Evolutionary conservation across 2,329 filamentous ascomycete genomes (phyloP).

Genomic region (Colletotrichum orbiculare): DNA sequence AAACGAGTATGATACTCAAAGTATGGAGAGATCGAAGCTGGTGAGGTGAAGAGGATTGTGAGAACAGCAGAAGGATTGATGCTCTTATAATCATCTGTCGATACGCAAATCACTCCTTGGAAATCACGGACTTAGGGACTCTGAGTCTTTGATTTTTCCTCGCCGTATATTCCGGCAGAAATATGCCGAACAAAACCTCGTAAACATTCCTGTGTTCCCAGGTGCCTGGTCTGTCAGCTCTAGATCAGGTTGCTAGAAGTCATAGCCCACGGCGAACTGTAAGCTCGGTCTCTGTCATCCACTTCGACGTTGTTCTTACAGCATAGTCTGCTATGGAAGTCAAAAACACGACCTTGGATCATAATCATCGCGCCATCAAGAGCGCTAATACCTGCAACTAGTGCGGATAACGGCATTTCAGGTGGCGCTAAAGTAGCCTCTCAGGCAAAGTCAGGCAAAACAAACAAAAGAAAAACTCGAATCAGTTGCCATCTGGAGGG

Average conservation of each 20-base stretch:
- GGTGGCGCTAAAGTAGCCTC: neutral
- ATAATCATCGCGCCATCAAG: neutral
- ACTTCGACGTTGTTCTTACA: neutral
- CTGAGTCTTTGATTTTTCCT: neutral
- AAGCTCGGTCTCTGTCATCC: constrained; percentile 4
- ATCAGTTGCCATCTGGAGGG: neutral
- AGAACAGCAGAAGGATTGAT: neutral
- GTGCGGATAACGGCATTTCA: neutral
- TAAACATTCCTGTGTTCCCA: constrained; percentile 13
- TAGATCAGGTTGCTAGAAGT: constrained; percentile 11
- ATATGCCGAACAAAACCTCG: constrained; percentile 20
- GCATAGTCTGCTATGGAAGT: neutral
- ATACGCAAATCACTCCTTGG: too few relatives aligned
- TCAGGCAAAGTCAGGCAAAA: neutral
- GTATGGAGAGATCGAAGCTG: constrained; percentile 12
- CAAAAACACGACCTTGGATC: neutral
- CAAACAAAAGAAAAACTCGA: neutral
- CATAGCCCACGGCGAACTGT: constrained; percentile 23
- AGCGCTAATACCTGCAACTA: neutral
- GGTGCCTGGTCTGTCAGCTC: neutral
- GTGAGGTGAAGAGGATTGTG: constrained; percentile 8
- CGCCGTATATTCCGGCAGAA: constrained; percentile 12
- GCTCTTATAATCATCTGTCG: constrained; percentile 5
- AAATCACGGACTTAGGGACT: neutral
- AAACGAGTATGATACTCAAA: neutral